Base-by-base conservation (phyloP, 1,139 yeast genomes). In the Geotrichum australiense region DNA sequence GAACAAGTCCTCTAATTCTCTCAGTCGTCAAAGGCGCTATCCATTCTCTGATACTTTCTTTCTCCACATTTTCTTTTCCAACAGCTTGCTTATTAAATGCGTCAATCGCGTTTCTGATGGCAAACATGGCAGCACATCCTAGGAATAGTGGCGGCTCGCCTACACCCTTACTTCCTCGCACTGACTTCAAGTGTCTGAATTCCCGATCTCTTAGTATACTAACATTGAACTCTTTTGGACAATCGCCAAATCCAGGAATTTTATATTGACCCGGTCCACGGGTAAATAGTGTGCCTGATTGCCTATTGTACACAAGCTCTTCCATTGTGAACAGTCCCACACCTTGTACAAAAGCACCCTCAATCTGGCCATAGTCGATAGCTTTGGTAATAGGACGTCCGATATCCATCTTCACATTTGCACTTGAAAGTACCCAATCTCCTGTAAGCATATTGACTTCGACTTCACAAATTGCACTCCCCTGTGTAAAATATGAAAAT, bases 211-310 rank as follows among this genome's bases (percentile, higher is more conserved):
- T 59, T 39, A 68, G 54, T 53, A 67, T 59, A 14, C 64, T 53
- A 15, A 69, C 69, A 42, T 61, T 63, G 54, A 68, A 68, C 28
- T 54, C 56, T 46, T 66, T 71, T 3, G 72, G 72, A 23, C 65
- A 60, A 46, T 68, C 72, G 20, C 71, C 50, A 54, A 68, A 68
- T 2, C 72, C 71, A 1, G 72, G 72, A 24, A 68, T 68, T 58
- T 69, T 69, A 53, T 69, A 69, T n/a, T 64, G 64, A 21, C 73
- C 73, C 3, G 73, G 73, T 1, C 73, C 73, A 11, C 69, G 57
- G 1, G 73, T 69, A 47, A 67, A 63, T 27, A 69, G 51, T 2
- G 62, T 53, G 8, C 73, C 71, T 20, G 58, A 60, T 35, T 60
- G 60, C 29, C 63, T 55, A 38, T 66, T 53, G 73, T 73, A 69